Evolutionary conservation across 148 eudicot species (phyloP), one percentile per base, ranked within the genome.

Genomic region (Bassia scoparia): DNA sequence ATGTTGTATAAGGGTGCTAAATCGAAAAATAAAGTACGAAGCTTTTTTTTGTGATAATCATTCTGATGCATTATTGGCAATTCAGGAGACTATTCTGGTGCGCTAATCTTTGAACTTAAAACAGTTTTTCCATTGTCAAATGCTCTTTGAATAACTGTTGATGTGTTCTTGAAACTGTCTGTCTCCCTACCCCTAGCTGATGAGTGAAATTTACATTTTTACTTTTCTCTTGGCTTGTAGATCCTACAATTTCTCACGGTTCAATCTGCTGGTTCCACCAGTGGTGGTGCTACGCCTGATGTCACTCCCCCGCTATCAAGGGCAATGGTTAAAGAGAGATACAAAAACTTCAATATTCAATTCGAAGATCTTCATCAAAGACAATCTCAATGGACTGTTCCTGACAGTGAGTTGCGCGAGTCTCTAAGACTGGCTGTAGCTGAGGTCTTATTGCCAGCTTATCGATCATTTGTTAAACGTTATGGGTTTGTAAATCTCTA

Each of bases 331-430:
- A 94, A 91, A 82, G 98, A 94, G 31, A 83, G 91, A 75, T 94
- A 84, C 77, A 94, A 91, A 83, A 87, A 85, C 71, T 94, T 94
- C 86, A 94, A 94, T 82, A 31, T 80, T 37, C 88, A 84, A 58
- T 94, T 94, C 59, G 97, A 94, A 79, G 98, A 94, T 72, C 82
- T 94, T 82, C 93, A 94, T 83, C 93, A 94, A 75, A 78, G 97
- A 80, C 98, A 94, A 72, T 91, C 97, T 61, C 98, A 91, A 76
- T 94, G 98, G 98, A 87, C 93, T 37, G 97, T 94, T 60, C 98
- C 98, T 16, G 98, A 91, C 74, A 88, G 96, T 74, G 98, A 94
- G 82, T 68, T 94, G 50, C 92, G 96, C 0, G 98, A 94, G 84
- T 91, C 98, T 23, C 70, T 94, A 70, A 88, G 96, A 80, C 82